phyloP scores from a whole-genome alignment of 371 early-diverging fungal species.

The Smittium culicis region DNA sequence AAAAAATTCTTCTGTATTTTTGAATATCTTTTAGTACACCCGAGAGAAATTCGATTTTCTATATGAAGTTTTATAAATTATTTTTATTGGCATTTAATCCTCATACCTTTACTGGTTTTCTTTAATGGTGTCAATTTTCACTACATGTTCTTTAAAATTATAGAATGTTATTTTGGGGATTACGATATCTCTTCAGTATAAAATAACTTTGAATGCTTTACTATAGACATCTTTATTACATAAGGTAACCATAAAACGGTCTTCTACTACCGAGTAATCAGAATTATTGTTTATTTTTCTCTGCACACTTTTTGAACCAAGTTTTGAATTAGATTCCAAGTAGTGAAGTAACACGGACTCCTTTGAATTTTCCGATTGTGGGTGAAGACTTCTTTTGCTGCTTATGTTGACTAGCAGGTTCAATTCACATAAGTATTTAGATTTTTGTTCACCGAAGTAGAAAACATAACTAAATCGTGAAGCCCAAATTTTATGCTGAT shows the following conservation, averaged over 20 bases:
- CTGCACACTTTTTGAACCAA: background rate
- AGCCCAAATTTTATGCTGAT: background rate
- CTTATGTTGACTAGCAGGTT: background rate
- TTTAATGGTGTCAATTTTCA: background rate
- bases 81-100: background rate
- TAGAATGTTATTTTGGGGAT: background rate
- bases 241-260: background rate
- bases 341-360: background rate
- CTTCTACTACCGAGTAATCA: background rate
- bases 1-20: background rate
- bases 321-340: background rate
- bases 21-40: background rate
- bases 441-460: background rate
- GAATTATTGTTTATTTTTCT: background rate
- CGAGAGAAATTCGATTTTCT: background rate
- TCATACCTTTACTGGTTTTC: background rate
- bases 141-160: background rate
- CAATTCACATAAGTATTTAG: background rate
- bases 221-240: background rate
- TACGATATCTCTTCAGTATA: background rate
- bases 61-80: background rate
- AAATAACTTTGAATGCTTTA: background rate
- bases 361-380: background rate
- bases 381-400: background rate
- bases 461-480: background rate